phyloP scores from a whole-genome alignment of 345 rosid species.

The Syzygium oleosum region DNA sequence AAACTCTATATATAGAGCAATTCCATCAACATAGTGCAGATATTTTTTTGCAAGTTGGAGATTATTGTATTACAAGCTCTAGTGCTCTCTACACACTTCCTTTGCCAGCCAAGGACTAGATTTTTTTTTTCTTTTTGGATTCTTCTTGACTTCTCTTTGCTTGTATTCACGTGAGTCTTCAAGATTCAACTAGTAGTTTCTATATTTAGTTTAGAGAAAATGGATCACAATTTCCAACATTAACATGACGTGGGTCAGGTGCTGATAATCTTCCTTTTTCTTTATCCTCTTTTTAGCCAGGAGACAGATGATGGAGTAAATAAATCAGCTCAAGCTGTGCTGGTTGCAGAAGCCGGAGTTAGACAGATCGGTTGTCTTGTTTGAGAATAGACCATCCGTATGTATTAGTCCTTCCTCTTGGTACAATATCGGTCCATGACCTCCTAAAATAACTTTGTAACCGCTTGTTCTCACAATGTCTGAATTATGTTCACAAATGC shows the following conservation, averaged over 20 bases:
- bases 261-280: neutral
- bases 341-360: slow-evolving; percentile 82
- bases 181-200: too few relatives aligned
- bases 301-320: slow-evolving; percentile 74
- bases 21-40: too few relatives aligned
- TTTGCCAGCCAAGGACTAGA: too few relatives aligned
- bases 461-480: neutral
- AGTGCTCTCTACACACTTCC: too few relatives aligned
- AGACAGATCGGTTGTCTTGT: slow-evolving; percentile 64
- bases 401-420: slow-evolving; percentile 8
- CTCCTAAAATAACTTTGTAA: neutral
- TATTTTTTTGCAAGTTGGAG: too few relatives aligned
- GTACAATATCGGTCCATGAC: neutral
- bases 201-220: too few relatives aligned
- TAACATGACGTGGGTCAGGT: neutral
- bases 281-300: slow-evolving; percentile 42
- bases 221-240: too few relatives aligned
- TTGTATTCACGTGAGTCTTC: too few relatives aligned
- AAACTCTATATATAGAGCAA: too few relatives aligned
- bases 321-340: slow-evolving; percentile 80
- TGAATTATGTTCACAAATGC: neutral
- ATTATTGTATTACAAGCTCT: too few relatives aligned
- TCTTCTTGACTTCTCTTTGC: too few relatives aligned
- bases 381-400: slow-evolving; percentile 63
- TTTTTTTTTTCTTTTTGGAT: too few relatives aligned